Base-by-base conservation (phyloP, 805 yeast genomes). In the Yarrowia sp. region DNA sequence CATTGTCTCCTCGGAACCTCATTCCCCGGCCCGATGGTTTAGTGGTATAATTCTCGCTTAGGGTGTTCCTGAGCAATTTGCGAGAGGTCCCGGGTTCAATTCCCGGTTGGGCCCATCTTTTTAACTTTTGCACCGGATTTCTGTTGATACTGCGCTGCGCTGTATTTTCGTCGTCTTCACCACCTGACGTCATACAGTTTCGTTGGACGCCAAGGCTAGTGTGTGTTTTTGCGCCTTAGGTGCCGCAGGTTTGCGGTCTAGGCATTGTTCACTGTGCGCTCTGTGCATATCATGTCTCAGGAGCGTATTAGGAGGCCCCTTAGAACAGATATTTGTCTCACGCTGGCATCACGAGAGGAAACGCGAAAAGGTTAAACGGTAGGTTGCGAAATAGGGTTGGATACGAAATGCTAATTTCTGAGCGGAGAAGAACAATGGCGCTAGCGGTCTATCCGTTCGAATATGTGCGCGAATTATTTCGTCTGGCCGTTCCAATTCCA, bases 61-160 rank as follows among this genome's bases (percentile, higher is more conserved):
- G 55, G 55, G 55, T 47, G 38, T 21, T n/a, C 55, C 55, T 47
- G 53, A 47, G 55, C 38, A 31, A n/a, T 31, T 32, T 47, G 55
- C 55, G 55, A 47, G 55, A 47, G 55, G 55, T 31, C 55, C 55
- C 53, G 53, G 38, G 55, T 47, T 47, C 55, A 47, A 31, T 31
- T 31, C 55, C 55, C 55, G 38, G 55, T 31, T 31, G 53, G 55
- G 38, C 38, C 55, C 55, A 5, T 47, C 27, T 47, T 47, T 47
- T 46, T 44, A 22, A 10, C 16, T 16, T 3, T 3, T 5, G 12
- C 27, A 10, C 12, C 12, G 2, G 14, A 24, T n/a, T 41, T 38
- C 16, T 38, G 44, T 22, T 38, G 44, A 6, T 29, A 3, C 29
- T 1, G 29, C 2, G 8, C 16, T 13, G n/a, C 33, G 35, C 21